These are phyloP conservation scores for Emmonsia crescens DNA, from an alignment of 2,329 filamentous ascomycete genomes.

Conservation along the genomic window DNA sequence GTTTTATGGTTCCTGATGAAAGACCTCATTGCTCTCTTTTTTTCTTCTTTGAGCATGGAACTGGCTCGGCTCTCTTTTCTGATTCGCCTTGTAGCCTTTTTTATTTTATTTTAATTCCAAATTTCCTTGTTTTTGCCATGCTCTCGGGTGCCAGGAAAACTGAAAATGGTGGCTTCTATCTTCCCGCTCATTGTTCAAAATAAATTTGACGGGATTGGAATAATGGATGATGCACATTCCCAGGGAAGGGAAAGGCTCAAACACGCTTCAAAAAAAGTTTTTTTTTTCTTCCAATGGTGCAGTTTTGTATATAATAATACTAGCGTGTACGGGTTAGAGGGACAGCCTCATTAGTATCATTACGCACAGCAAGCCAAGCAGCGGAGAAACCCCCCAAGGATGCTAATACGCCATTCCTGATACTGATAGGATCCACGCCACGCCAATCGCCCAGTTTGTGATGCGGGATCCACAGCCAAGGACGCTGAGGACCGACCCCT, in stretches of 20 bases:
- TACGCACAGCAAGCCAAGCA: no score
- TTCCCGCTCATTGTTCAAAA: not conserved
- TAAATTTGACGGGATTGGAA: not conserved
- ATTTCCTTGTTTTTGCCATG: not conserved
- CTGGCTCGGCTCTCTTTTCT: no score
- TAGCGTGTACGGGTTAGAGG: no score
- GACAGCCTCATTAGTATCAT: no score
- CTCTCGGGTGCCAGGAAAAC: not conserved
- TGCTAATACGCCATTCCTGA: not conserved
- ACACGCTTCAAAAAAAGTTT: not conserved
- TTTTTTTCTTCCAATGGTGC: no score
- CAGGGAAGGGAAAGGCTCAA: not conserved
- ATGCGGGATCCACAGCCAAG: not conserved
- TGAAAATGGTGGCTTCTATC: not conserved
- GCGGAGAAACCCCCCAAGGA: no score
- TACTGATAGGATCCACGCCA: conserved; percentile 1
- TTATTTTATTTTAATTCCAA: not conserved
- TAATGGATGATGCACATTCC: not conserved
- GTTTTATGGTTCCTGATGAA: no score
- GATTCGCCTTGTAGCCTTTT: no score
- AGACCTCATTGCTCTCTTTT: no score
- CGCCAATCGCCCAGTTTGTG: not conserved
- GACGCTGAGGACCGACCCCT: not conserved
- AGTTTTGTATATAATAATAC: no score
- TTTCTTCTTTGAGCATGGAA: no score